These are phyloP conservation scores for Hemisphaericaspora nanyangensis DNA, from an alignment of 805 yeast genomes.

Conservation along the genomic window DNA sequence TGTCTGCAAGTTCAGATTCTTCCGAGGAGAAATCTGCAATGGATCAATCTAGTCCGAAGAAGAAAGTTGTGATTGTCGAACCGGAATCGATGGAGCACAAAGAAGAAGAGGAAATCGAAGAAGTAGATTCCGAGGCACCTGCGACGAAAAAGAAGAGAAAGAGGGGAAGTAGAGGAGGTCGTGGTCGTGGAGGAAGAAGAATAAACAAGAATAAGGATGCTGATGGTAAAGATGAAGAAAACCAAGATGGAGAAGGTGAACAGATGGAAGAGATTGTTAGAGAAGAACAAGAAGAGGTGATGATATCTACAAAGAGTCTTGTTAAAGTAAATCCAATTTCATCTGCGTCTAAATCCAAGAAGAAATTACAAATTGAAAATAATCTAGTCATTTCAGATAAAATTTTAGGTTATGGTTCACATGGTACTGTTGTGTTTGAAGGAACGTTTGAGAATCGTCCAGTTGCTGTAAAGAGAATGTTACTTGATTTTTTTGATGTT, in stretches of 20 bases:
- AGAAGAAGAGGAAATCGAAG: constrained; percentile 8
- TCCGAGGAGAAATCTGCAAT: constrained; percentile 1
- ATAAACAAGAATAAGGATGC: constrained; percentile 11
- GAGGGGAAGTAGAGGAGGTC: constrained; percentile 85
- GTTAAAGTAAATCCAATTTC: constrained; percentile 18
- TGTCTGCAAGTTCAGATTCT: constrained; percentile 7
- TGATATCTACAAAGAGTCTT: constrained; percentile 26
- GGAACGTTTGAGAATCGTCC: constrained; percentile 91
- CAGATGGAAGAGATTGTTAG: constrained; percentile 11
- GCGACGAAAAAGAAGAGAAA: constrained; percentile 57
- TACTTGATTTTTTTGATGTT: constrained; percentile 87
- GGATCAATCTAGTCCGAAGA: constrained; percentile 2
- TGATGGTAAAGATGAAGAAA: constrained; percentile 11
- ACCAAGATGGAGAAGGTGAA: constrained; percentile 5
- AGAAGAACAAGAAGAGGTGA: constrained; percentile 9
- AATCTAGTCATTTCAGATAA: constrained; percentile 64
- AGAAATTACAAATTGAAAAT: constrained; percentile 40
- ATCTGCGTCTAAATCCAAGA: constrained; percentile 19
- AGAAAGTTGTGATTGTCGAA: constrained; percentile 19
- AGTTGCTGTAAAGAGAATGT: constrained; percentile 93
- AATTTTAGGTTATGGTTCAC: constrained; percentile 92
- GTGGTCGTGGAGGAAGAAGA: constrained; percentile 47
- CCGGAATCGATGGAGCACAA: constrained; percentile 16
- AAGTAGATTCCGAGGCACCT: constrained; percentile 10
- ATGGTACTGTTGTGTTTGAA: constrained; percentile 90